phyloP scores from a whole-genome alignment of 1,284 basidiomycete species.

The Sanghuangporus sanghuang region DNA sequence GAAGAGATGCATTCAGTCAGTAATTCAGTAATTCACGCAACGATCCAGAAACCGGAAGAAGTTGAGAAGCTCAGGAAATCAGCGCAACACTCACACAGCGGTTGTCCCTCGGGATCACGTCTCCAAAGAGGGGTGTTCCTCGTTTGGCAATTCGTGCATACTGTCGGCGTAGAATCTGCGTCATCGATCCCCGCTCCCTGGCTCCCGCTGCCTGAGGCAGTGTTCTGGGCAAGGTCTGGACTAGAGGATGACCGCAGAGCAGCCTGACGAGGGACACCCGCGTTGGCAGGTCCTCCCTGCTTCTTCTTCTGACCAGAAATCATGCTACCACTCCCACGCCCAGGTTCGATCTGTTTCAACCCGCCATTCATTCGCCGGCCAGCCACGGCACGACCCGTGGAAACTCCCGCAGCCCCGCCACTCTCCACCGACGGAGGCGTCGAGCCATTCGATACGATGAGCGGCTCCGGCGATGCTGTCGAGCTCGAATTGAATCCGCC shows the following conservation, averaged over 20 bases:
- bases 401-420: constrained; percentile 1
- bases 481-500: constrained; percentile 60
- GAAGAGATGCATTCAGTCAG: constrained; percentile 11
- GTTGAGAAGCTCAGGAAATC: constrained; percentile 16
- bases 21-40: background rate
- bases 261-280: constrained; percentile 6
- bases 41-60: constrained; percentile 11
- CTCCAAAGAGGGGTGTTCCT: constrained; percentile 96
- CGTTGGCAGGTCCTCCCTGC: constrained; percentile 26
- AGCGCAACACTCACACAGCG: constrained; percentile 63
- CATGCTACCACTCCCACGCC: constrained; percentile 8
- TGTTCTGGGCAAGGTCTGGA: constrained; percentile 39
- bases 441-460: constrained; percentile 58
- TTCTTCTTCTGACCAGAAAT: constrained; percentile 39
- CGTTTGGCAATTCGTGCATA: constrained; percentile 93
- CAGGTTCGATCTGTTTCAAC: constrained; percentile 45
- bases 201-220: constrained; percentile 27
- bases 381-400: constrained; percentile 8
- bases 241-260: constrained; percentile 43
- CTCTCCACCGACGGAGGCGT: constrained; percentile 53
- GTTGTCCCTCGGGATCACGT: constrained; percentile 92
- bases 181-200: constrained; percentile 52
- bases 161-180: constrained; percentile 64
- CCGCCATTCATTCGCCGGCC: constrained; percentile 51
- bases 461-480: constrained; percentile 73